Percentiles rank a stretch among this genome's conserved stretches.
Evolutionary conservation across 1,284 basidiomycete genomes (phyloP).

Genomic region (Cutaneotrichosporon spelunceum): DNA sequence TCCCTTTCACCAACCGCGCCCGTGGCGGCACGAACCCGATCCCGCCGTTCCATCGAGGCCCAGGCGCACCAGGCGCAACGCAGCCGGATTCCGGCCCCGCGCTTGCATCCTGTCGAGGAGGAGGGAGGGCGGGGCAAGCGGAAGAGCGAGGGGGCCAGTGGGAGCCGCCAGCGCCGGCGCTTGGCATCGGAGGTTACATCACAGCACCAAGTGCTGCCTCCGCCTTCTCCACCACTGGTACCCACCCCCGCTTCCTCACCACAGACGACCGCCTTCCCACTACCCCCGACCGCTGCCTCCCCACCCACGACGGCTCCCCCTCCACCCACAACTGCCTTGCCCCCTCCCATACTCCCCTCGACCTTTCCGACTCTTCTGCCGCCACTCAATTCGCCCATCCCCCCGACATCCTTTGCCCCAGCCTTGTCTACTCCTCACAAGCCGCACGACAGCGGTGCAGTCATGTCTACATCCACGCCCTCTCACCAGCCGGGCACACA

Average conservation of each 20-base stretch:
- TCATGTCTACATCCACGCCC: neutral
- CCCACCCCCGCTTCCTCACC: too few relatives aligned
- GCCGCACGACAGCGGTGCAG: neutral
- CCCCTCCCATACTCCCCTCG: too few relatives aligned
- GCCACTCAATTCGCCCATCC: neutral
- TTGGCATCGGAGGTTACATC: neutral
- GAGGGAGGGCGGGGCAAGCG: neutral
- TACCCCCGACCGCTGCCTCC: too few relatives aligned
- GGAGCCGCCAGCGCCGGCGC: neutral
- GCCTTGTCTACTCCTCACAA: neutral
- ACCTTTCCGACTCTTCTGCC: too few relatives aligned
- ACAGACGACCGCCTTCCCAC: too few relatives aligned
- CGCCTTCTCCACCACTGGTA: too few relatives aligned
- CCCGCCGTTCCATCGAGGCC: constrained; percentile 11
- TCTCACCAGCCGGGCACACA: neutral
- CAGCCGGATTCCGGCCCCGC: constrained; percentile 4
- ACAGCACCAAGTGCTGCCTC: neutral
- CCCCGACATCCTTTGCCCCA: neutral
- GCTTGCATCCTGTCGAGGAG: neutral
- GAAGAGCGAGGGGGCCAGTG: neutral
- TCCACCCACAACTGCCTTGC: too few relatives aligned
- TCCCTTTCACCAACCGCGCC: constrained; percentile 1
- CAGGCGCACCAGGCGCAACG: neutral
- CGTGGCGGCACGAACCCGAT: constrained; percentile 15
- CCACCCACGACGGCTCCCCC: too few relatives aligned